Evolutionary conservation across 305 asterid genomes (phyloP).

Genomic region (Plantago lanceolata): DNA sequence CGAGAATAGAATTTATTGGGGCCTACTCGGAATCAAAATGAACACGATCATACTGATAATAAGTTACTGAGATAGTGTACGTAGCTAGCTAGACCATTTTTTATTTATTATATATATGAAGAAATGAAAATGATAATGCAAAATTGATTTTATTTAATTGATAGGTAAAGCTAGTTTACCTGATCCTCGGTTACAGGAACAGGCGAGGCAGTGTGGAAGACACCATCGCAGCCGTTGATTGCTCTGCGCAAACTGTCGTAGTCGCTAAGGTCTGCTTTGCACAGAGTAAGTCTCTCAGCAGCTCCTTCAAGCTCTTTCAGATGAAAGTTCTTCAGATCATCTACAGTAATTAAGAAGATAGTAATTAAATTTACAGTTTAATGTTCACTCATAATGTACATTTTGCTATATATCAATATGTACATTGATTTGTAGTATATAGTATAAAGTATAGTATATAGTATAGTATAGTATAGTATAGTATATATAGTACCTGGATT

Average conservation of each 20-base stretch:
- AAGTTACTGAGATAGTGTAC: no score
- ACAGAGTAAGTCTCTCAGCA: constrained; percentile 59
- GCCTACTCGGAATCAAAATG: no score
- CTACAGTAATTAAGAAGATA: constrained; percentile 31
- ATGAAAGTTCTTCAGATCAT: constrained; percentile 73
- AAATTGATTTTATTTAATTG: no score
- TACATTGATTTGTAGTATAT: neutral
- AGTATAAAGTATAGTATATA: no score
- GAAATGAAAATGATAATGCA: no score
- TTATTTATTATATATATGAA: no score
- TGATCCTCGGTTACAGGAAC: constrained; percentile 87
- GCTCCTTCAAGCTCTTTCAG: constrained; percentile 81
- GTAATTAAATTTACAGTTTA: no score
- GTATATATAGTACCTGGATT: constrained; percentile 35
- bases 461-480: no score
- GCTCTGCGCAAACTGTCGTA: constrained; percentile 66
- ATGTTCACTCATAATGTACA: no score
- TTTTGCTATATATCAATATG: neutral
- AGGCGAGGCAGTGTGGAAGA: constrained; percentile 85
- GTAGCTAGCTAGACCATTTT: no score
- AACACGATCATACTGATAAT: no score
- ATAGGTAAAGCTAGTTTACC: constrained; percentile 22
- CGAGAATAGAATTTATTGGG: no score
- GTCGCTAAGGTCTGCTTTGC: constrained; percentile 72
- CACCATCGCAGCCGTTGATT: constrained; percentile 84